Evolutionary conservation across 208 protist species (phyloP).

Genomic region (Trypanosomatidae sp.): DNA sequence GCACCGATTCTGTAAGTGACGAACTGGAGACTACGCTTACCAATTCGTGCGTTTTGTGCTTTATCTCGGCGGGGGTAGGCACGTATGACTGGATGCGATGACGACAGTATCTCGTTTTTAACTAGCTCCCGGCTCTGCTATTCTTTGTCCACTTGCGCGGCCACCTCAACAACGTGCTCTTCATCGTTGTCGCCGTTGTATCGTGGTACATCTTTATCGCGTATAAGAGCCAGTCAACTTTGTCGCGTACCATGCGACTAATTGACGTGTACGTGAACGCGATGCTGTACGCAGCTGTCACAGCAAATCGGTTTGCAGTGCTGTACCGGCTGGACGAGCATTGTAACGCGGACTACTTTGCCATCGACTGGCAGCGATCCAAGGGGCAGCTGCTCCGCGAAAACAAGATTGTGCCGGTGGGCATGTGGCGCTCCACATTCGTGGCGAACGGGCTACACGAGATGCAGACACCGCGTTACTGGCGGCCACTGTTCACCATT

Average conservation of each 20-base stretch:
- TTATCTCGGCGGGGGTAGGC: conserved; percentile 61
- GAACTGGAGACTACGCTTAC: conserved; percentile 63
- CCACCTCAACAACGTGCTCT: conserved; percentile 75
- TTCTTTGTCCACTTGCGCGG: conserved; percentile 78
- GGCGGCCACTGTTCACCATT: conserved; percentile 78
- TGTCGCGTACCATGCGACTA: conserved; percentile 35
- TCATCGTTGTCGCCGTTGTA: conserved; percentile 42
- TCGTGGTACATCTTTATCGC: conserved; percentile 78
- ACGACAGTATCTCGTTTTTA: conserved; percentile 70
- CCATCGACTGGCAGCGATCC: conserved; percentile 90
- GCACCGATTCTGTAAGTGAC: conserved; percentile 28
- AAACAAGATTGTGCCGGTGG: conserved; percentile 80
- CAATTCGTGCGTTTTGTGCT: conserved; percentile 50
- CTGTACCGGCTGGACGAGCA: conserved; percentile 78
- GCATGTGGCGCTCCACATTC: conserved; percentile 89
- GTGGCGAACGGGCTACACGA: conserved; percentile 83
- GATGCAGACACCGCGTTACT: conserved; percentile 73
- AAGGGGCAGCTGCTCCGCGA: conserved; percentile 86
- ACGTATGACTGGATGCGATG: conserved; percentile 87
- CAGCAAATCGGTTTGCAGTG: conserved; percentile 58
- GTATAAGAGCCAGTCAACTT: conserved; percentile 54
- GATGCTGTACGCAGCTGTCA: conserved; percentile 64
- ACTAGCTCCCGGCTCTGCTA: conserved; percentile 40
- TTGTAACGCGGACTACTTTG: conserved; percentile 86
- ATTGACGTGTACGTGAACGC: conserved; percentile 60